A percentile compares a stretch with the other conserved stretches of the same genome.
Evolutionary conservation across 768 basidiomycete species (phyloP).

Genomic region (Naganishia kalamii): DNA sequence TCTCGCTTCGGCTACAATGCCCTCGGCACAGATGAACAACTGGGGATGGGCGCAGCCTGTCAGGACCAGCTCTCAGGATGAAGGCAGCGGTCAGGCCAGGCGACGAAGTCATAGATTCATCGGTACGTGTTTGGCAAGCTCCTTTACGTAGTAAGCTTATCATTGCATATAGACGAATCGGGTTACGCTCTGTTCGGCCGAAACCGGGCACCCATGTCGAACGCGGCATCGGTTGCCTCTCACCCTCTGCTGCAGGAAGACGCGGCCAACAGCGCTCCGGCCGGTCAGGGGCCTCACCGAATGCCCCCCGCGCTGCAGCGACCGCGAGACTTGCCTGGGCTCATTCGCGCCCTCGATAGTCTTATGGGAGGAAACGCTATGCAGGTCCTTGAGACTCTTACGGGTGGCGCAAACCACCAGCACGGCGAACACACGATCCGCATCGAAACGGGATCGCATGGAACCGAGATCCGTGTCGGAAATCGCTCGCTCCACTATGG

Average conservation of each 20-base stretch:
- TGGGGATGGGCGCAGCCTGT: constrained; percentile 30
- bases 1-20: constrained; percentile 18
- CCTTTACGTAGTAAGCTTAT: background rate
- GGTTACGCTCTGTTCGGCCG: constrained; percentile 3
- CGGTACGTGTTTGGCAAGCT: background rate
- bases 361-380: constrained; percentile 16
- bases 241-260: constrained; percentile 20
- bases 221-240: constrained; percentile 12
- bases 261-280: background rate
- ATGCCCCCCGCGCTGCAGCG: background rate
- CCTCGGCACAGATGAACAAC: constrained; percentile 20
- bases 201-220: background rate
- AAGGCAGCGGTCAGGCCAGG: background rate
- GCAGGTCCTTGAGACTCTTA: constrained; percentile 13
- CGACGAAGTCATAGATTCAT: constrained; percentile 12
- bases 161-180: background rate
- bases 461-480: constrained; percentile 3
- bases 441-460: constrained; percentile 51
- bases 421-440: constrained; percentile 61
- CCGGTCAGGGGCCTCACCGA: background rate
- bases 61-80: constrained; percentile 12
- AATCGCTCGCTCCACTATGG: constrained; percentile 6
- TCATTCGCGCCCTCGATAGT: constrained; percentile 16
- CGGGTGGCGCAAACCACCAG: background rate
- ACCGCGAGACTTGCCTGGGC: constrained; percentile 6